A percentile compares a stretch with the other conserved stretches of the same genome.
phyloP scores from a whole-genome alignment of 345 rosid species.

The rapeseed (Brassica napus) region Da-Ae NC_063446.1:37010501-37011000 shows the following conservation, averaged over 20 bases:
- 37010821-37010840: slow-evolving; percentile 58
- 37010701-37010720: slow-evolving; percentile 60
- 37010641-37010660: slow-evolving; percentile 87
- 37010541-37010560: slow-evolving; percentile 88
- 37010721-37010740: slow-evolving; percentile 70
- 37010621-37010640: slow-evolving; percentile 97
- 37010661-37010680: slow-evolving; percentile 87
- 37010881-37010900: slow-evolving; percentile 73
- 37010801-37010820: slow-evolving; percentile 66
- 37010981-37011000: slow-evolving; percentile 60
- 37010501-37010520: slow-evolving; percentile 87
- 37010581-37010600: slow-evolving; percentile 73
- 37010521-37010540: slow-evolving; percentile 76
- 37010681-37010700: slow-evolving; percentile 76
- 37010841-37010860: slow-evolving; percentile 94
- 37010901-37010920: slow-evolving; percentile 63
- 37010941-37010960: slow-evolving; percentile 75
- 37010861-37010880: slow-evolving; percentile 92
- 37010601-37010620: slow-evolving; percentile 70
- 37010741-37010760: slow-evolving; percentile 71
- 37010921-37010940: slow-evolving; percentile 70
- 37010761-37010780: slow-evolving; percentile 76
- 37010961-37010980: slow-evolving; percentile 74
- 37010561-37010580: slow-evolving; percentile 81
- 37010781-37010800: slow-evolving; percentile 75